A percentile compares a stretch with the other conserved stretches of the same genome.
Conservation (phyloP, 441 rosid genomes). For the Populus trichocarpa region DNA sequence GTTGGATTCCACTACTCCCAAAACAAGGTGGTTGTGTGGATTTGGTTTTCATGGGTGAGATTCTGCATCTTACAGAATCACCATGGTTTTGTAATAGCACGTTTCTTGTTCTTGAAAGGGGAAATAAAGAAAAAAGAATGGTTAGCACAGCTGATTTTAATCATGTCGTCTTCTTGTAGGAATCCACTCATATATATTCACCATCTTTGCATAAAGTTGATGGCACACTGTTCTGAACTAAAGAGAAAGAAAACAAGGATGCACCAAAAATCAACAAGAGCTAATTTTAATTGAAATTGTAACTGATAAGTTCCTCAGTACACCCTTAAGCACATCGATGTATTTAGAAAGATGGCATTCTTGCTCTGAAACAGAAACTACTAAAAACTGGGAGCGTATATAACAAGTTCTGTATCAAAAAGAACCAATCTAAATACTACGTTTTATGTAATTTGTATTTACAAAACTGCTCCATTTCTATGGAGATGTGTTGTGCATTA, state of each 20-base stretch:
- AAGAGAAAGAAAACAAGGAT: not conserved
- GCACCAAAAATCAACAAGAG: not conserved
- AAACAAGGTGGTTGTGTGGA: too few species aligned
- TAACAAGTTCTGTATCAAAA: not conserved
- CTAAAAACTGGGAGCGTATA: not conserved
- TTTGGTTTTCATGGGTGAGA: too few species aligned
- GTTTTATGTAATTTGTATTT: not conserved
- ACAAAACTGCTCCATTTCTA: not conserved
- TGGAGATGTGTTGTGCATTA: not conserved
- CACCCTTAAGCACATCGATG: not conserved
- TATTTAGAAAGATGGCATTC: not conserved
- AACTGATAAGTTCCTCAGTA: not conserved
- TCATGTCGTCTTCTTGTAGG: not conserved
- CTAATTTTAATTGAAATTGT: not conserved
- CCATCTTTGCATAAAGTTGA: not conserved
- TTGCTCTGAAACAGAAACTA: not conserved
- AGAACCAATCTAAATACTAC: not conserved
- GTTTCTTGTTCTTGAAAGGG: too few species aligned
- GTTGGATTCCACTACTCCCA: too few species aligned
- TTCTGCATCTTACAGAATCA: too few species aligned
- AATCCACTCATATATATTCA: not conserved
- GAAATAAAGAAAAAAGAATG: too few species aligned
- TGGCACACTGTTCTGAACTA: not conserved
- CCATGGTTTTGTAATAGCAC: too few species aligned
- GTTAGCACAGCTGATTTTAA: too few species aligned